Conservation (phyloP, 345 rosid genomes). For the Barbarea vulgaris region DNA sequence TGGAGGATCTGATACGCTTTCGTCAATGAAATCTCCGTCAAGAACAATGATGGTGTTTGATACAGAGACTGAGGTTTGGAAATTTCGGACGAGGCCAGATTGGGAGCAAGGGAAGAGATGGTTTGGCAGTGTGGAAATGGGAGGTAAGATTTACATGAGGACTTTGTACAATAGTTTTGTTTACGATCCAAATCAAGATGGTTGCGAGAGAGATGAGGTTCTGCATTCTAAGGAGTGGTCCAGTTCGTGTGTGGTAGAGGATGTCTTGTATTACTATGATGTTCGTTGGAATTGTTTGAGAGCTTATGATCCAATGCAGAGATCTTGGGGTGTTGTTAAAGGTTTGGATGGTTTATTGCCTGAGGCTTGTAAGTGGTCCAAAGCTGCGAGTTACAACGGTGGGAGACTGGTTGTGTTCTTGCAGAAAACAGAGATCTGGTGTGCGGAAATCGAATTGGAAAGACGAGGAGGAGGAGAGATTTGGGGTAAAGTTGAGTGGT, state of each 20-base stretch:
- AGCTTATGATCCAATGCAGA: constrained; percentile 30
- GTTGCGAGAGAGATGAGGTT: constrained; percentile 18
- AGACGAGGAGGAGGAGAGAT: constrained; percentile 17
- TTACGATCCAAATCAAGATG: neutral
- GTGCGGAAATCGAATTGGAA: constrained; percentile 31
- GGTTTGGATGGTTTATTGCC: constrained; percentile 31
- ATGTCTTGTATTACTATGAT: constrained; percentile 34
- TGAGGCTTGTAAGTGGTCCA: constrained; percentile 23
- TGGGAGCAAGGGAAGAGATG: constrained; percentile 31
- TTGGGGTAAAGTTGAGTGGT: constrained; percentile 38
- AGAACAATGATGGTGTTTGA: constrained; percentile 33
- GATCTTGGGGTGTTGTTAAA: constrained; percentile 31
- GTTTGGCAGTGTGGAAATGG: constrained; percentile 28
- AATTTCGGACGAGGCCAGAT: constrained; percentile 7
- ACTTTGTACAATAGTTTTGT: constrained; percentile 28
- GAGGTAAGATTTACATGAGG: constrained; percentile 38
- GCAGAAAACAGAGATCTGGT: constrained; percentile 35
- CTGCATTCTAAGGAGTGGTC: constrained; percentile 36
- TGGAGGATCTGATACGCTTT: constrained; percentile 16
- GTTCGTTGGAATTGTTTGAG: constrained; percentile 22
- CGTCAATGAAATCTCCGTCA: constrained; percentile 28
- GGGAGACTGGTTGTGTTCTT: constrained; percentile 25
- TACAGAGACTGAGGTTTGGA: constrained; percentile 7
- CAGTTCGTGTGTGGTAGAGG: constrained; percentile 26
- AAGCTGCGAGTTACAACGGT: neutral